Base-by-base conservation (phyloP, 495 filamentous ascomycete genomes). In the Cairneyella variabilis region DNA sequence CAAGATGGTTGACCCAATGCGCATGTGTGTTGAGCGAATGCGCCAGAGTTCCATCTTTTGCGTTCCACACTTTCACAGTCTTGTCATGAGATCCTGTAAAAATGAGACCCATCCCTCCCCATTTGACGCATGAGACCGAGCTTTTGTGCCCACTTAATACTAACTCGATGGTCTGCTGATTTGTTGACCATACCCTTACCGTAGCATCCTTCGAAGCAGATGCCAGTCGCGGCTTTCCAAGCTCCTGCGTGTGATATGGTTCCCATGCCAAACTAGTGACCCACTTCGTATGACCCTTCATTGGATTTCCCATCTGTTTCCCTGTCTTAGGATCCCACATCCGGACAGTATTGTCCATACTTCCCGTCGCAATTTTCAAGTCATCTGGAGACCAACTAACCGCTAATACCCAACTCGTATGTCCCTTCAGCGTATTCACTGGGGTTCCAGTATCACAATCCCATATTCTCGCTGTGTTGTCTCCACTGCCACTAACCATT, bases 1-100 rank as follows among this genome's bases (percentile, higher is more conserved):
- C 90, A 9, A 99, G 83, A 65, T 97, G 90, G 69, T 99, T 99
- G 9, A 99, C 85, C 79, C 93, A 95, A 66, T 97, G 92, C 0
- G 89, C 89, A 64, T 99, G 95, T 1, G 86, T 76, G 1, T 82
- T 82, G 27, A 97, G 71, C 1, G 82, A 89, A 65, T 95, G 85
- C 36, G 88, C 74, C 14, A 97, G 71, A 0, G 85, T 89, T 6
- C 91, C 91, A 48, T 84, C 82, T 20, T 78, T 74, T 7, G 89
- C 78, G 60, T 91, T 83, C 92, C 95, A 99, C 8, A 96, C 82
- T 56, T 93, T 93, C 55, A 99, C 81, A 3, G 88, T 88, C 71
- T 91, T 91, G 69, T 99, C 95, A 64, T 96, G 90, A n/a, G 88
- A 91, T 26, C 83, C 77, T 8, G 87, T 90, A 68, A 95, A 96